Base-by-base conservation (phyloP, 306 rosid genomes). In the Coriaria nepalensis region DNA sequence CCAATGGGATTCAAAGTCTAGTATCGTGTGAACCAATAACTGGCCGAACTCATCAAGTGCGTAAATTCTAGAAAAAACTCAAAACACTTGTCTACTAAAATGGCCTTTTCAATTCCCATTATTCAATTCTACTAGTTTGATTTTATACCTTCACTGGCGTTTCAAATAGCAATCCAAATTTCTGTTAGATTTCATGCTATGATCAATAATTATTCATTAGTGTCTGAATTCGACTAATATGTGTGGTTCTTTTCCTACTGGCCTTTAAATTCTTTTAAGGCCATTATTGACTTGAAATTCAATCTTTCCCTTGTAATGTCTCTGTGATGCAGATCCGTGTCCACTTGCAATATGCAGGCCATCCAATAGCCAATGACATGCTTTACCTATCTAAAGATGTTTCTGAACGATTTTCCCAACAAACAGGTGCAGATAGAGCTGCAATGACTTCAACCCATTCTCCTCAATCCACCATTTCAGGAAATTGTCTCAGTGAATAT, bases 11-110 rank as follows among this genome's bases (percentile, higher is more conserved):
- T 57, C 80, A 78, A 12, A 78, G 94, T 66, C 57, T 80, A 57
- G 94, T 87, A 60, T 63, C 64, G 60, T 87, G 94, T 40, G 80
- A 87, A 57, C 96, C 96, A 9, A 59, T 83, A 63, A 80, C 87
- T 15, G 96, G 94, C 47, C 77, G 96, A 45, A 83, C 87, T 51
- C 96, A 80, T 78, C 94, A 87, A 68, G 96, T 83, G 66, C 45
- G 69, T 37, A 54, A 43, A 43, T 57, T 34, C 10, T 10, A 5
- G 45, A 41, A 9, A 41, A 41, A 13, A 4, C 7, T 41, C 10
- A 5, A 4, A 5, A 41, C 29, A 20, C 29, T 20, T 20, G 1
- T 20, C 29, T 20, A 1, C 29, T 20, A 20, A 20, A 20, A 20
- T 20, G 29, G 29, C 58, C 11, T 42, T 14, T 6, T 44, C 36